Evolutionary conservation across 495 filamentous ascomycete species (phyloP), one percentile per base, ranked within the genome.

Genomic region (Xylaria curta): DNA sequence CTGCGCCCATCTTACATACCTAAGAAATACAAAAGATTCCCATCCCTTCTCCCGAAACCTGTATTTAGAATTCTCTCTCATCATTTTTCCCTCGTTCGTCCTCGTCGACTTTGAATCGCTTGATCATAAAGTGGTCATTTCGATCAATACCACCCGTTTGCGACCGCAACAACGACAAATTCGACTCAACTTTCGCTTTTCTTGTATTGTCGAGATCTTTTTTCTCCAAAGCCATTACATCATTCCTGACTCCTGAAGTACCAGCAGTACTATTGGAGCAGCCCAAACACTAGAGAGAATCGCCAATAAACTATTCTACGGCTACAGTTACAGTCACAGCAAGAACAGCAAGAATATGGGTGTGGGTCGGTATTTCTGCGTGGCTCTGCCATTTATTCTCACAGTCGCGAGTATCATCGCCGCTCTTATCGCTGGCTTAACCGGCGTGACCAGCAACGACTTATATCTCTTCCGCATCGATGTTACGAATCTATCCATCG

Each of bases 401-500:
- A 95, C 91, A 47, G 81, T 94, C 77, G 91, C 86, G 68, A 89
- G 91, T 40, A 81, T 97, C 75, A 82, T 94, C 74, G 91, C 89
- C 74, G 82, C 95, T 74, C 83, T 95, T 68, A 80, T 96, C 47
- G 91, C 92, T 40, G 91, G 90, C 31, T 79, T 93, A 65, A 89
- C 91, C 38, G 93, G 93, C 69, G 88, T 93, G 51, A 87, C 90
- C 79, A 86, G 89, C 81, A 87, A 88, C 76, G 82, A 86, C 56
- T 79, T 95, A 42, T 93, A 91, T 81, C 90, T 97, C 82, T 89
- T 96, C 85, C 85, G 89, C 73, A 87, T 95, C 81, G 89, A 87
- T 74, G 77, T 81, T 6, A 82, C 81, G 47, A 79, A 85, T 70
- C 79, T 89, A 62, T 80, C 79, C 40, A 80, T 89, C 65, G 80